Evolutionary conservation across 2,329 filamentous ascomycete species (phyloP).

Genomic region (Penicillium nordicum): DNA sequence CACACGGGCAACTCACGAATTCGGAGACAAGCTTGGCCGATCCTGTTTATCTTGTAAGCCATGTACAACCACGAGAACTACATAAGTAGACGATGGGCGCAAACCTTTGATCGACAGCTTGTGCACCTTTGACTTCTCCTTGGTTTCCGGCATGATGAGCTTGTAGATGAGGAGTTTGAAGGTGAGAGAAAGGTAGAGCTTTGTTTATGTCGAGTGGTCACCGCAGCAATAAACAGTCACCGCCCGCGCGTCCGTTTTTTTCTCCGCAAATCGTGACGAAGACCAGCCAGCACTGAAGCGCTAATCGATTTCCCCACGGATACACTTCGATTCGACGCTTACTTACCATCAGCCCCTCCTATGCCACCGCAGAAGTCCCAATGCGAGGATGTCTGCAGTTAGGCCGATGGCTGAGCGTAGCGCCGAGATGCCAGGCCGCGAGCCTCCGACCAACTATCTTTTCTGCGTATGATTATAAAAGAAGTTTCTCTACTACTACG

Average conservation of each 20-base stretch:
- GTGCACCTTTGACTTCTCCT: slow-evolving; percentile 82
- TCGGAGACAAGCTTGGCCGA: slow-evolving; percentile 87
- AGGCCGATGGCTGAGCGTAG: slow-evolving; percentile 46
- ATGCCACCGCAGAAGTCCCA: slow-evolving; percentile 37
- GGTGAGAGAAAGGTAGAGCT: slow-evolving; percentile 12
- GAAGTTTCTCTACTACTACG: slow-evolving; percentile 34
- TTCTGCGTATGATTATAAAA: slow-evolving; percentile 19
- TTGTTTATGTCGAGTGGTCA: slow-evolving; percentile 40
- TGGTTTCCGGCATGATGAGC: slow-evolving; percentile 45
- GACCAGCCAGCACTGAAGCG: background rate
- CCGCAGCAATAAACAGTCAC: slow-evolving; percentile 35
- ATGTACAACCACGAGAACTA: background rate
- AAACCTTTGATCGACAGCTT: slow-evolving; percentile 67
- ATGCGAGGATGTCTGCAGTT: slow-evolving; percentile 49
- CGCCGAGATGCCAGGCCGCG: slow-evolving; percentile 32
- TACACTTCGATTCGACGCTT: slow-evolving; percentile 1
- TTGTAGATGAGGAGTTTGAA: background rate
- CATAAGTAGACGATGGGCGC: background rate
- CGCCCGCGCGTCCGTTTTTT: slow-evolving; percentile 28
- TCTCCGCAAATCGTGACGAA: slow-evolving; percentile 29
- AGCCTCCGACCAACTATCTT: slow-evolving; percentile 28
- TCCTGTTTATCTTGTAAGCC: slow-evolving; percentile 45
- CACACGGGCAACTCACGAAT: slow-evolving; percentile 64
- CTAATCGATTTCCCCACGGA: background rate
- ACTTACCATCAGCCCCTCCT: slow-evolving; percentile 14